phyloP scores from a whole-genome alignment of 345 rosid species.

The Gossypium thurberi region DNA sequence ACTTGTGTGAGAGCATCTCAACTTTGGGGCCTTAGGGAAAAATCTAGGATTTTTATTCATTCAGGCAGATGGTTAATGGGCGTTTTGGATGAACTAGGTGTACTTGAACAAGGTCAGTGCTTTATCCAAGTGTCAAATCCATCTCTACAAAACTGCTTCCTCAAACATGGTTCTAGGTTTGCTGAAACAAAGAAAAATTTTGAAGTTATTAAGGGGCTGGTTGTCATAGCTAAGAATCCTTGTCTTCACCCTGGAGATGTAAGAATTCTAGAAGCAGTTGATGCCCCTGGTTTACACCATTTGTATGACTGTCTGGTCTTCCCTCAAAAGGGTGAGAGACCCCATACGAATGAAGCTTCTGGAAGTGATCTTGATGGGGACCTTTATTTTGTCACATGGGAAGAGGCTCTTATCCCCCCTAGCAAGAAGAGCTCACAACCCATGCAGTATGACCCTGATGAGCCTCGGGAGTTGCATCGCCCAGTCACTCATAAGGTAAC shows the following conservation, averaged over 20 bases:
- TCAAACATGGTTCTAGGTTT: constrained; percentile 71
- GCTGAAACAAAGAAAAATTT: constrained; percentile 42
- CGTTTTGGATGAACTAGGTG: constrained; percentile 75
- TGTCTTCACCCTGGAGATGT: constrained; percentile 95
- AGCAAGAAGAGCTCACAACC: constrained; percentile 62
- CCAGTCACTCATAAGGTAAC: constrained; percentile 59
- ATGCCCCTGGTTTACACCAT: constrained; percentile 61
- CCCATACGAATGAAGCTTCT: constrained; percentile 87
- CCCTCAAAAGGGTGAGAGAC: constrained; percentile 88
- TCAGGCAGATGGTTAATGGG: constrained; percentile 95
- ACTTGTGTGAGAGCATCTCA: constrained; percentile 81
- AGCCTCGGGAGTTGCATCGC: constrained; percentile 24
- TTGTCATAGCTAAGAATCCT: constrained; percentile 79
- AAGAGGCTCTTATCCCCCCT: constrained; percentile 76
- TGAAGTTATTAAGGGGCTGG: constrained; percentile 56
- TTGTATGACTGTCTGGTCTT: constrained; percentile 80
- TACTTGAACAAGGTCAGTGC: constrained; percentile 84
- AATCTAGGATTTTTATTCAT: constrained; percentile 73
- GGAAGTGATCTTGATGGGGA: constrained; percentile 99
- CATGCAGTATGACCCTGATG: constrained; percentile 57
- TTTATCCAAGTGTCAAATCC: constrained; percentile 81
- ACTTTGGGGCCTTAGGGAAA: constrained; percentile 80
- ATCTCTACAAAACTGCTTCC: constrained; percentile 60
- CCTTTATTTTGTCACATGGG: constrained; percentile 88
- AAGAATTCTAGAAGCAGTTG: constrained; percentile 88